Evolutionary conservation across 768 basidiomycete genomes (phyloP), one percentile per base, ranked within the genome.

Genomic region (Lentinula lateritia): DNA sequence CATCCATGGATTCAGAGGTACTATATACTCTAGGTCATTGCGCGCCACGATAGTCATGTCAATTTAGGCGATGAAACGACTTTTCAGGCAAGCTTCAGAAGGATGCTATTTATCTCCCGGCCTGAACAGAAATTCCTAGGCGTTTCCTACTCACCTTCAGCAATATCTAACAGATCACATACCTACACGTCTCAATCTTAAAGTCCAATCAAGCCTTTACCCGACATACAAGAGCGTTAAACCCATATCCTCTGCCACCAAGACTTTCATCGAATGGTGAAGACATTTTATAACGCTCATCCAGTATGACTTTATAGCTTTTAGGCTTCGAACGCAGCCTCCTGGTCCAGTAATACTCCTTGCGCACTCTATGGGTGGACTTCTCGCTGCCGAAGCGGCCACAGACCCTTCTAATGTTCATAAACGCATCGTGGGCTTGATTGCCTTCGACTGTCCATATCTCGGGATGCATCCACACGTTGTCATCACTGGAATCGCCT

Each of bases 381-480:
- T 86, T 5, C 74, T 86, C 1, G 83, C 80, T 5, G 83, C 82
- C 4, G 83, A 85, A 46, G 83, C 84, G 1, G 83, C 81, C 1
- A 80, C 77, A 0, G 72, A 80, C 61, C 58, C 69, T 0, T 78
- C 75, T 2, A 79, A 78, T 61, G 72, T 67, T 16, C 65, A 70
- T 2, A 74, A 70, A 61, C 78, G 82, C 5, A 82, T 85, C 43
- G 65, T 83, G 2, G 84, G 81, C 16, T 67, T 86, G 16, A 64
- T 86, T n/a, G 83, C 83, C 6, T 84, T 84, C 65, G 84, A 86
- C 67, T 81, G 79, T 0, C 84, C 84, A 13, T 84, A 77, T 63
- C 76, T 86, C 10, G 83, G 83, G 5, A 82, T 86, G 82, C 84
- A 86, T 62, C 84, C 84, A 0, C 84, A 85, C 63, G 83, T 86